A percentile compares a stretch with the other conserved stretches of the same genome.
Conservation (phyloP, 2,329 filamentous ascomycete genomes). For the Colletotrichum nymphaeae region DNA sequence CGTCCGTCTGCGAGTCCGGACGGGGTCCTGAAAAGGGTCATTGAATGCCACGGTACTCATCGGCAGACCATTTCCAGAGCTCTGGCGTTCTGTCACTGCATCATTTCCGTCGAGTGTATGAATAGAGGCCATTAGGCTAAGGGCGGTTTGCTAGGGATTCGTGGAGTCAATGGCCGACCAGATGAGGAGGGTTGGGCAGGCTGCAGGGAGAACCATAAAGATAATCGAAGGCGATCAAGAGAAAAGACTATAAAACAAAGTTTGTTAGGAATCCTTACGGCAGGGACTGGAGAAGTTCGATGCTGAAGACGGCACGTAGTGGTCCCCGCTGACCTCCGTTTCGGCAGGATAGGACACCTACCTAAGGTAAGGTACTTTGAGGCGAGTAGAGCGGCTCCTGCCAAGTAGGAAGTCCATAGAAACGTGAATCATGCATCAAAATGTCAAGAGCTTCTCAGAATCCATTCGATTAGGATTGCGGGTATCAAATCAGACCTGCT, state of each 20-base stretch:
- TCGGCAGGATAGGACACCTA: neutral
- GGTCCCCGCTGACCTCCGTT: neutral
- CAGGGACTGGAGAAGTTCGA: neutral
- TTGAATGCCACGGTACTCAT: neutral
- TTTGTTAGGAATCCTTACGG: neutral
- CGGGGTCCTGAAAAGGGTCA: neutral
- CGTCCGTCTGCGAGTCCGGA: conserved; percentile 8
- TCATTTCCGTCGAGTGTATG: neutral
- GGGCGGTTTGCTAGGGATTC: neutral
- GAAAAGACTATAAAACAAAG: neutral
- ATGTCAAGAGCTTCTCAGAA: conserved; percentile 24
- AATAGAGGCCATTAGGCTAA: conserved; percentile 10
- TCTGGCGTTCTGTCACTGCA: neutral
- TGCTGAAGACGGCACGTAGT: neutral
- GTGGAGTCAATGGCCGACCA: neutral
- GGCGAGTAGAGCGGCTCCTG: neutral
- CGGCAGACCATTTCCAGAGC: conserved; percentile 11
- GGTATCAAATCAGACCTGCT: conserved; percentile 38
- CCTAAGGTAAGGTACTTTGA: neutral
- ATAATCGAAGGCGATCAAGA: neutral
- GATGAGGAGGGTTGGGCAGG: neutral
- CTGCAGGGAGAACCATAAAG: neutral
- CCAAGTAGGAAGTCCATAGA: neutral
- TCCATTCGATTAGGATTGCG: conserved; percentile 35
- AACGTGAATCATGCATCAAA: neutral